Conservation (phyloP, 306 rosid genomes). For the Lithocarpus polystachyus region DNA sequence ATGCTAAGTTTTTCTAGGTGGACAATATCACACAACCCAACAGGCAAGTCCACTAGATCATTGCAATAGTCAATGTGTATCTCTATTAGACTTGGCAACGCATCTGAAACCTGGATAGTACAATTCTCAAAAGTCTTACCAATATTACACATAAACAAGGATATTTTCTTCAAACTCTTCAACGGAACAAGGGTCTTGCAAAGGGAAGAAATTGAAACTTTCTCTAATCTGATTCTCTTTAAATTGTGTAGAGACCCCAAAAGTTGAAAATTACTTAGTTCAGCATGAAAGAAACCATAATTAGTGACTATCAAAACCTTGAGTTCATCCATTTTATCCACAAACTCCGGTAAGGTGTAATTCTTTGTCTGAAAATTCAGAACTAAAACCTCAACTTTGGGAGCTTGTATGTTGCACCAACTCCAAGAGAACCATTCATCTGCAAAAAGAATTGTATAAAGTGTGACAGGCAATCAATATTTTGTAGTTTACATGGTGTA, state of each 20-base stretch:
- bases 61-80: conserved; percentile 30
- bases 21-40: conserved; percentile 7
- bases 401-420: conserved; percentile 47
- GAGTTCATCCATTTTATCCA: conserved; percentile 34
- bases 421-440: conserved; percentile 45
- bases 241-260: conserved; percentile 31
- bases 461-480: background rate
- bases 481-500: background rate
- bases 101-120: conserved; percentile 12
- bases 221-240: conserved; percentile 50
- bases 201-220: conserved; percentile 27
- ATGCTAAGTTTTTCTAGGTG: conserved; percentile 22
- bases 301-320: conserved; percentile 48
- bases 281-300: conserved; percentile 27
- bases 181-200: background rate
- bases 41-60: conserved; percentile 23
- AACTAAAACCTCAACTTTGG: conserved; percentile 51
- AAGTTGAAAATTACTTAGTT: conserved; percentile 31
- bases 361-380: conserved; percentile 43
- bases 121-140: conserved; percentile 14
- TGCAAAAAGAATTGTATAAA: conserved; percentile 28
- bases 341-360: conserved; percentile 43
- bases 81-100: conserved; percentile 27
- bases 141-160: conserved; percentile 32
- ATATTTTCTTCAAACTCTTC: conserved; percentile 23